A percentile compares a stretch with the other conserved stretches of the same genome.
phyloP scores from a whole-genome alignment of 805 yeast species.

The Saturnispora diversa region DNA sequence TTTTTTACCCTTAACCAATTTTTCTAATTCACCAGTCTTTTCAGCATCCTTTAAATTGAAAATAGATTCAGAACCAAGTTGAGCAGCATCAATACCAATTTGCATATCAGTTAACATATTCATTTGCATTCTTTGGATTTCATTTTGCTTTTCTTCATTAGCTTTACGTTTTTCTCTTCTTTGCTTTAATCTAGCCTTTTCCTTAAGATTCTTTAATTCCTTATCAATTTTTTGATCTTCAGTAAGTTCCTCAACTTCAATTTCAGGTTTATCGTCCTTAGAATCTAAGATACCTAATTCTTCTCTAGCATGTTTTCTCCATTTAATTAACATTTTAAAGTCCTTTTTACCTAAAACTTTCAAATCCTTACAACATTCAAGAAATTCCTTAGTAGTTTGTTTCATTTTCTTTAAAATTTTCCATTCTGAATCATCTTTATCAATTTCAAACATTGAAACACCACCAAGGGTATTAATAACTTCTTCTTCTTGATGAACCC shows the following conservation, averaged over 20 bases:
- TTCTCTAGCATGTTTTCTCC: slow-evolving; percentile 84
- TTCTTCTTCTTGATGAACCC: slow-evolving; percentile 63
- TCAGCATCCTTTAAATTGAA: slow-evolving; percentile 83
- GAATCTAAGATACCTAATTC: slow-evolving; percentile 57
- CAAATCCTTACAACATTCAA: slow-evolving; percentile 81
- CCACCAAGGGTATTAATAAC: slow-evolving; percentile 79
- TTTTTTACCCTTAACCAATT: slow-evolving; percentile 70
- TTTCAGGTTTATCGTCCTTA: slow-evolving; percentile 44
- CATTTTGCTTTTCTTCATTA: slow-evolving; percentile 81
- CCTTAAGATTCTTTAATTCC: slow-evolving; percentile 69
- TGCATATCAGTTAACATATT: slow-evolving; percentile 90
- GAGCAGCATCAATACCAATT: slow-evolving; percentile 88
- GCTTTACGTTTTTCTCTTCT: slow-evolving; percentile 78
- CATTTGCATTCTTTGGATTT: slow-evolving; percentile 87
- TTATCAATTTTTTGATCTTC: slow-evolving; percentile 88
- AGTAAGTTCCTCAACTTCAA: slow-evolving; percentile 62
- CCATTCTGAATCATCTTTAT: slow-evolving; percentile 64
- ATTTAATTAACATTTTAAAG: slow-evolving; percentile 72
- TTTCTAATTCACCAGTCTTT: slow-evolving; percentile 72
- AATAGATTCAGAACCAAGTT: slow-evolving; percentile 65
- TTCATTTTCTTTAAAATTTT: slow-evolving; percentile 61
- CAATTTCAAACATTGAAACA: slow-evolving; percentile 54
- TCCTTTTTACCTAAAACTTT: slow-evolving; percentile 93
- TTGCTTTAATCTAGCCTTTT: slow-evolving; percentile 55
- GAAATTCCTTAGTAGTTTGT: slow-evolving; percentile 69